These are phyloP conservation scores for Starmerella tilneyi DNA, from an alignment of 805 yeast species.

Conservation along the genomic window DNA sequence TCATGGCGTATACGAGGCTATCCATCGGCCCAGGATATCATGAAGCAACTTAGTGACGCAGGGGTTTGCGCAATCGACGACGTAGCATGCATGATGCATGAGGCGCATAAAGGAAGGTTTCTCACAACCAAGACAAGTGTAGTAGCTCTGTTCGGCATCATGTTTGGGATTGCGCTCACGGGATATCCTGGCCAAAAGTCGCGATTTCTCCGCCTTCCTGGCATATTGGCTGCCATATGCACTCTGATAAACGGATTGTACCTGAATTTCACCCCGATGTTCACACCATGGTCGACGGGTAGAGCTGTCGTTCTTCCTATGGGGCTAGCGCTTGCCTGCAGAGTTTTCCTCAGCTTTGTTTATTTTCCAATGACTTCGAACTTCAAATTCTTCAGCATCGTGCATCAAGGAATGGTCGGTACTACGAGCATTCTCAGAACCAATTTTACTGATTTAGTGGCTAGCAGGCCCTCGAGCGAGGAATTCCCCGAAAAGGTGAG, in stretches of 20 bases:
- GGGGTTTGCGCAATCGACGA: conserved; percentile 23
- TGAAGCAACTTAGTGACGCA: conserved; percentile 11
- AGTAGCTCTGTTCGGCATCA: conserved; percentile 21
- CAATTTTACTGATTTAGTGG: background rate
- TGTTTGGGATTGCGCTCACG: conserved; percentile 11
- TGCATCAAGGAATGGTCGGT: conserved; percentile 8
- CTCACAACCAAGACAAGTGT: conserved; percentile 20
- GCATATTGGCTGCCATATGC: conserved; percentile 21
- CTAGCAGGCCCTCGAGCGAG: conserved; percentile 16
- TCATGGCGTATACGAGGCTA: conserved; percentile 23
- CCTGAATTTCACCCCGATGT: conserved; percentile 13
- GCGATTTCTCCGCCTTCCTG: conserved; percentile 17
- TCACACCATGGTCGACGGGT: conserved; percentile 15
- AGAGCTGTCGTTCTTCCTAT: conserved; percentile 21
- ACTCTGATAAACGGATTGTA: conserved; percentile 10
- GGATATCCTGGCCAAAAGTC: conserved; percentile 14
- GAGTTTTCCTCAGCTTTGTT: conserved; percentile 18
- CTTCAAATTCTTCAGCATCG: conserved; percentile 19
- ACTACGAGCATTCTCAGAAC: background rate
- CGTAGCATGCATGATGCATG: conserved; percentile 16
- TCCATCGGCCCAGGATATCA: conserved; percentile 12
- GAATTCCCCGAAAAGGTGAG: background rate
- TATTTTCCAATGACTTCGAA: conserved; percentile 27
- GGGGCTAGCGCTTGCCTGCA: conserved; percentile 23
- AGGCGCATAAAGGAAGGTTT: conserved; percentile 16